These are phyloP conservation scores for Hypoxylon sp. DNA, from an alignment of 2,329 filamentous ascomycete genomes.

Conservation along the genomic window DNA sequence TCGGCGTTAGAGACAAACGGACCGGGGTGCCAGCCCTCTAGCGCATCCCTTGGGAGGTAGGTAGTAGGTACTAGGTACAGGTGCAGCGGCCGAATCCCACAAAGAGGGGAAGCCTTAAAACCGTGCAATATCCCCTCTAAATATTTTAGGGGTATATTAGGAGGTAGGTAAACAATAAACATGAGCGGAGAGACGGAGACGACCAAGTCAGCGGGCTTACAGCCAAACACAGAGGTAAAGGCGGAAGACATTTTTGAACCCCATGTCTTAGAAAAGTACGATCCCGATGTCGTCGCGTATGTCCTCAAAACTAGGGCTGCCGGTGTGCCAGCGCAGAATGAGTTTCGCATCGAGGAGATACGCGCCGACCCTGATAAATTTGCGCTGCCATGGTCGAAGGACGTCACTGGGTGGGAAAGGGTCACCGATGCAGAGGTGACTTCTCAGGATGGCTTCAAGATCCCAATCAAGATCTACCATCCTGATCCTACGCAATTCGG, in stretches of 20 bases:
- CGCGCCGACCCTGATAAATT: constrained; percentile 52
- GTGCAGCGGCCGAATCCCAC: constrained; percentile 1
- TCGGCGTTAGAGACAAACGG: not conserved
- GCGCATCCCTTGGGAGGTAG: not conserved
- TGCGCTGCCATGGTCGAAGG: constrained; percentile 49
- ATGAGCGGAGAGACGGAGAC: constrained; percentile 6
- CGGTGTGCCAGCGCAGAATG: constrained; percentile 39
- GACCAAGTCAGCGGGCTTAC: not conserved
- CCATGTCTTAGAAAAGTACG: constrained; percentile 50
- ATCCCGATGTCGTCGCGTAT: constrained; percentile 53
- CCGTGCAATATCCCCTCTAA: not conserved
- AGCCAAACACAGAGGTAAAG: constrained; percentile 20
- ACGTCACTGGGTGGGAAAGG: constrained; percentile 51
- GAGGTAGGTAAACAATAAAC: not conserved
- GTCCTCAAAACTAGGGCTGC: constrained; percentile 48
- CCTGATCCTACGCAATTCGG: constrained; percentile 53
- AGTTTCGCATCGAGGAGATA: constrained; percentile 52
- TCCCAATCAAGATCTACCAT: constrained; percentile 55
- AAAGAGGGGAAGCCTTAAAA: constrained; percentile 11
- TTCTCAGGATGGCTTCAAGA: constrained; percentile 52
- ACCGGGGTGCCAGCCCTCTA: not conserved
- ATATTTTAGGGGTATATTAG: constrained; percentile 6
- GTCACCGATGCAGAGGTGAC: constrained; percentile 50
- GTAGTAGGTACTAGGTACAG: not conserved
- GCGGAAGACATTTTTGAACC: constrained; percentile 51